Conservation (phyloP, 345 rosid species). For the Syzygium aqueum region DNA sequence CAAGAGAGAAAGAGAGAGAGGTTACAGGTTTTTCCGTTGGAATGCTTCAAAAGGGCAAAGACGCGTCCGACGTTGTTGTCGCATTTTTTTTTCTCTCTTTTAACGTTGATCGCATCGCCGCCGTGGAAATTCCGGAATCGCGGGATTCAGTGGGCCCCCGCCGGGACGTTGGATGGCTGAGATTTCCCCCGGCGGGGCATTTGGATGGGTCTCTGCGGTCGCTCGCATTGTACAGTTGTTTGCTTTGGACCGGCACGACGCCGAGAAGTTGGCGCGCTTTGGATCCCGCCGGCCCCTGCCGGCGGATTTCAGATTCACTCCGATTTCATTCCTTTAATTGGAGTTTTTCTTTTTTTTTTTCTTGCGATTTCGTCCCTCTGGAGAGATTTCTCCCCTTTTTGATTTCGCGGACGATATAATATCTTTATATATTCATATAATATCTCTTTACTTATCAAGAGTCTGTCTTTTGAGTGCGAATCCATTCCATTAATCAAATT, state of each 20-base stretch:
- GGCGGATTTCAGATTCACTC: neutral
- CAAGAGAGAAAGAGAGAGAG: neutral
- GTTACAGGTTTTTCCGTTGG: neutral
- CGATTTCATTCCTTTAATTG: neutral
- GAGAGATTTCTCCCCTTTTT: fast-evolving
- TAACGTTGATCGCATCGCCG: neutral
- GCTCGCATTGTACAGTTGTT: neutral
- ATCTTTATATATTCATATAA: neutral
- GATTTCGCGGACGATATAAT: fast-evolving
- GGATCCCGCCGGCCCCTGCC: neutral
- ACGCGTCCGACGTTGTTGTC: neutral
- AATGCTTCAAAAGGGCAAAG: neutral
- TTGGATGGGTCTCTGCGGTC: neutral
- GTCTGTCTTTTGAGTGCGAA: fast-evolving
- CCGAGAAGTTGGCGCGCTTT: neutral
- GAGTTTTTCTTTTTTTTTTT: neutral
- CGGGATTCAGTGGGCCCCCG: neutral
- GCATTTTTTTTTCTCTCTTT: too few species aligned
- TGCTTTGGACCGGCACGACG: neutral
- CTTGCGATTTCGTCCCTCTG: too few species aligned
- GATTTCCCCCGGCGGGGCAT: neutral
- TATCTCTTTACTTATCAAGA: too few species aligned
- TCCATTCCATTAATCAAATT: neutral
- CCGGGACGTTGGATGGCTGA: neutral
- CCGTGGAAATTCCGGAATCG: neutral